Percentiles rank a stretch among this genome's conserved stretches.
These are phyloP conservation scores for Hypoxylon lenormandii DNA, from an alignment of 495 filamentous ascomycete genomes.

Conservation along the genomic window DNA sequence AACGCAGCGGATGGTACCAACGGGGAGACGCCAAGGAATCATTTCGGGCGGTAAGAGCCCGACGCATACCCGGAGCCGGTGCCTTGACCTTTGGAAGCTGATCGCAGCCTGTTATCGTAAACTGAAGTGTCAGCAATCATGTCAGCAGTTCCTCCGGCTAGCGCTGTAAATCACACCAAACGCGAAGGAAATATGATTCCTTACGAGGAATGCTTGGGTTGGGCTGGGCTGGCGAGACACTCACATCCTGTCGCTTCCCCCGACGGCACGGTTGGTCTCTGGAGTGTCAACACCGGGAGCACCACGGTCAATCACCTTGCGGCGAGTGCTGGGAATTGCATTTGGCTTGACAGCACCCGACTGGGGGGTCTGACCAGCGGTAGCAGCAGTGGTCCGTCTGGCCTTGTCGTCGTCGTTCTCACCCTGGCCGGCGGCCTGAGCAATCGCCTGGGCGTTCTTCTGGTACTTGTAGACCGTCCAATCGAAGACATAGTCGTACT, in stretches of 20 bases:
- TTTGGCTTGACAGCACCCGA: slow-evolving; percentile 71
- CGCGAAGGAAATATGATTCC: slow-evolving; percentile 86
- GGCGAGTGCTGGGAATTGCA: slow-evolving; percentile 80
- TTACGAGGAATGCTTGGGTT: slow-evolving; percentile 88
- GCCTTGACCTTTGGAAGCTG: slow-evolving; percentile 87
- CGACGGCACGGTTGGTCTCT: slow-evolving; percentile 87
- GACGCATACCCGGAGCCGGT: slow-evolving; percentile 70
- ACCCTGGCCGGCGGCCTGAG: slow-evolving; percentile 72
- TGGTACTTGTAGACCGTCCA: slow-evolving; percentile 99
- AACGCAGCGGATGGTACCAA: slow-evolving; percentile 38
- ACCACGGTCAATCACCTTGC: slow-evolving; percentile 82
- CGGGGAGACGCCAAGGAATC: slow-evolving; percentile 51
- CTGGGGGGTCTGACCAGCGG: slow-evolving; percentile 70
- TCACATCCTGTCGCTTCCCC: slow-evolving; percentile 99
- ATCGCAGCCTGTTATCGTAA: slow-evolving; percentile 93
- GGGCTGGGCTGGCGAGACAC: slow-evolving; percentile 73
- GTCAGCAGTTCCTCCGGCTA: slow-evolving; percentile 79
- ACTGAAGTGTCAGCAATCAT: slow-evolving; percentile 87
- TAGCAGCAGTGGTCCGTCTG: slow-evolving; percentile 69
- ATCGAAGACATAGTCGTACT: slow-evolving; percentile 99
- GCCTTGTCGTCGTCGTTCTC: slow-evolving; percentile 77
- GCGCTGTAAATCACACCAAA: slow-evolving; percentile 85
- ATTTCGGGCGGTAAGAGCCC: slow-evolving; percentile 80
- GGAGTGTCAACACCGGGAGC: slow-evolving; percentile 75
- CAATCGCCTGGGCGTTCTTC: slow-evolving; percentile 95